phyloP scores from a whole-genome alignment of 2,329 filamentous ascomycete species.

The Bipolaris sorokiniana region DNA sequence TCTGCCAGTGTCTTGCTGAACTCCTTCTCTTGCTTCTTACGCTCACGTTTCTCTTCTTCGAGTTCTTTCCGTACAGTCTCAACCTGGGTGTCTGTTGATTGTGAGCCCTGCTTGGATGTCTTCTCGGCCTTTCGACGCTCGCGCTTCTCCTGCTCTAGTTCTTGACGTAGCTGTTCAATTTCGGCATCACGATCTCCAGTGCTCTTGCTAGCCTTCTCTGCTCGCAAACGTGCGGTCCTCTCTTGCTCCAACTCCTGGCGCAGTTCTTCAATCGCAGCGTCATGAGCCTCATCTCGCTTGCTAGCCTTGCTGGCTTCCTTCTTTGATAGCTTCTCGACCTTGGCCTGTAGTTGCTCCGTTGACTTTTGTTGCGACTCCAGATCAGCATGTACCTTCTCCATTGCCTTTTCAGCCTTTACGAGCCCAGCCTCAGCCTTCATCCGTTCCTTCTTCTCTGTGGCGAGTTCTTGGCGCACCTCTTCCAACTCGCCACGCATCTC shows the following conservation, averaged over 20 bases:
- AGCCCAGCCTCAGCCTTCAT: constrained; percentile 49
- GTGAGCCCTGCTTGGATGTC: constrained; percentile 45
- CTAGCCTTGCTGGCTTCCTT: constrained; percentile 41
- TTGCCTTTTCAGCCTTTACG: constrained; percentile 46
- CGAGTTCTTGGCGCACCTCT: constrained; percentile 55
- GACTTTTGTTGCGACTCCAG: constrained; percentile 42
- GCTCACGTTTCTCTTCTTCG: constrained; percentile 58
- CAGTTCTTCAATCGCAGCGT: constrained; percentile 42
- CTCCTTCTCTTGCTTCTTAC: constrained; percentile 59
- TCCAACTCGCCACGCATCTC: constrained; percentile 54
- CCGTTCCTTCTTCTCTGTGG: constrained; percentile 54
- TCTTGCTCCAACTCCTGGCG: constrained; percentile 53
- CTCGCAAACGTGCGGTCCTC: constrained; percentile 36
- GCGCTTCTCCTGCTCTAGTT: constrained; percentile 53
- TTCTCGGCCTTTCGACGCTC: constrained; percentile 41
- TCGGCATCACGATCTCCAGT: constrained; percentile 30
- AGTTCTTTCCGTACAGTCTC: constrained; percentile 59
- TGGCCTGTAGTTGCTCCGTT: constrained; percentile 39
- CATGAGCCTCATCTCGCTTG: constrained; percentile 44
- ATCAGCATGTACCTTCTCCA: constrained; percentile 41
- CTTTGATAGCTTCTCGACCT: constrained; percentile 43
- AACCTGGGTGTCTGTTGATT: constrained; percentile 52
- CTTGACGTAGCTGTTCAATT: constrained; percentile 37
- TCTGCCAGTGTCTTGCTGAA: constrained; percentile 64
- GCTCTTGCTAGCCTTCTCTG: constrained; percentile 46